phyloP scores from a whole-genome alignment of 495 filamentous ascomycete genomes.

The Penicillium steckii region DNA sequence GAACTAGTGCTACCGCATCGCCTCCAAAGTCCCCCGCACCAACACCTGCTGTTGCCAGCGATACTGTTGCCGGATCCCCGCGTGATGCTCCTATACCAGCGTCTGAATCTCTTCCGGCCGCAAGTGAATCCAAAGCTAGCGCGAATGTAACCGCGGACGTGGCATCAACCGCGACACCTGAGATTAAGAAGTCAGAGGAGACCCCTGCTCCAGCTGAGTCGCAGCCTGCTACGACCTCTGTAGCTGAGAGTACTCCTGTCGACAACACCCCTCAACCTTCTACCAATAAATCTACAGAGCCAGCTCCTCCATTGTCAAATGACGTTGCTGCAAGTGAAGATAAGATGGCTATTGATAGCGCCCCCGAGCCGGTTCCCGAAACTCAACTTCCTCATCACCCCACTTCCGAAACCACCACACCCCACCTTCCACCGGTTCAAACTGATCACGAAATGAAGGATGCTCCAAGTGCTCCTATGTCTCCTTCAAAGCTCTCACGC shows the following conservation, averaged over 20 bases:
- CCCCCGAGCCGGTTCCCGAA: constrained; percentile 9
- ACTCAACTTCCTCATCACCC: constrained; percentile 40
- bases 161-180: constrained; percentile 4
- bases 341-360: constrained; percentile 19
- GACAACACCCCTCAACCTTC: neutral
- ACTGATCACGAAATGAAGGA: constrained; percentile 43
- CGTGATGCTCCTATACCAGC: constrained; percentile 10
- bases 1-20: constrained; percentile 28
- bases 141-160: neutral
- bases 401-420: constrained; percentile 10
- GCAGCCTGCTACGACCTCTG: neutral
- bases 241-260: neutral
- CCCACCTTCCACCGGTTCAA: constrained; percentile 16
- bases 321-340: constrained; percentile 11
- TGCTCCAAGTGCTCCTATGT: constrained; percentile 35
- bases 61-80: too few relatives aligned
- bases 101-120: neutral
- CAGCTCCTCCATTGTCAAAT: neutral
- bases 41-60: neutral
- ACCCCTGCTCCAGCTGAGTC: neutral
- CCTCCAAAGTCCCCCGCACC: constrained; percentile 34
- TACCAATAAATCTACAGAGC: neutral
- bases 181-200: constrained; percentile 6
- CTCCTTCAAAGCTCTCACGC: constrained; percentile 59
- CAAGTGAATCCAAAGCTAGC: neutral